Evolutionary conservation across 257 asterid species (phyloP).

Genomic region (Henckelia pumila): DNA sequence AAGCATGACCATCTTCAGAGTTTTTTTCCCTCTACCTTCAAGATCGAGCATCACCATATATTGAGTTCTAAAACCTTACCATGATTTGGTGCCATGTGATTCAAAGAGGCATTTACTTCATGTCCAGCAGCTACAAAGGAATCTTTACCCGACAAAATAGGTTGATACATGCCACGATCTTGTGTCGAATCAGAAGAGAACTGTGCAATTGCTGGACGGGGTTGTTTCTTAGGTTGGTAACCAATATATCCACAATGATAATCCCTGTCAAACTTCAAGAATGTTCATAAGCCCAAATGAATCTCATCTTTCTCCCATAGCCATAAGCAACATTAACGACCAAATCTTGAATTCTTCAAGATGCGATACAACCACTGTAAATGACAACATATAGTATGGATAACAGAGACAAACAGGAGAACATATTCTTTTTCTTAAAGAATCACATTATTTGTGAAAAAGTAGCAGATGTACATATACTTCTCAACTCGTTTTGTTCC

Average conservation of each 20-base stretch:
- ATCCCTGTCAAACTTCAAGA: slow-evolving; percentile 45
- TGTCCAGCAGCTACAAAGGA: slow-evolving; percentile 30
- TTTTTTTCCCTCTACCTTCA: slow-evolving; percentile 4
- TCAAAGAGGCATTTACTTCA: slow-evolving; percentile 20
- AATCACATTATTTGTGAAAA: not conserved
- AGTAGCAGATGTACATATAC: not conserved
- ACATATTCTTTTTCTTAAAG: not conserved
- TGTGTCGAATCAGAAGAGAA: slow-evolving; percentile 30
- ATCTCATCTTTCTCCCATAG: slow-evolving; percentile 16
- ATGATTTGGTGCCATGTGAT: slow-evolving; percentile 27
- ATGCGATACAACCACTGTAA: slow-evolving; percentile 10
- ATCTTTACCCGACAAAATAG: slow-evolving; percentile 42
- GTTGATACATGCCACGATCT: slow-evolving; percentile 40
- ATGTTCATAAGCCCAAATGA: slow-evolving; percentile 23
- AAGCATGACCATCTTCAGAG: slow-evolving; percentile 2
- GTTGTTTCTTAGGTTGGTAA: slow-evolving; percentile 41
- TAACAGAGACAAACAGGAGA: not conserved
- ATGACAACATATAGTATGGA: not conserved
- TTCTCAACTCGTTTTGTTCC: slow-evolving; percentile 3
- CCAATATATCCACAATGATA: slow-evolving; percentile 83
- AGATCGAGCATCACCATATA: no score
- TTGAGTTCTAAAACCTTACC: not conserved
- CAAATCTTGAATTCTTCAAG: not conserved
- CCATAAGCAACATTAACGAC: not conserved
- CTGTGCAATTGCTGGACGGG: slow-evolving; percentile 32